These are phyloP conservation scores for Apostasia ramifera DNA, from an alignment of 106 monocot species.

Conservation along the genomic window DNA sequence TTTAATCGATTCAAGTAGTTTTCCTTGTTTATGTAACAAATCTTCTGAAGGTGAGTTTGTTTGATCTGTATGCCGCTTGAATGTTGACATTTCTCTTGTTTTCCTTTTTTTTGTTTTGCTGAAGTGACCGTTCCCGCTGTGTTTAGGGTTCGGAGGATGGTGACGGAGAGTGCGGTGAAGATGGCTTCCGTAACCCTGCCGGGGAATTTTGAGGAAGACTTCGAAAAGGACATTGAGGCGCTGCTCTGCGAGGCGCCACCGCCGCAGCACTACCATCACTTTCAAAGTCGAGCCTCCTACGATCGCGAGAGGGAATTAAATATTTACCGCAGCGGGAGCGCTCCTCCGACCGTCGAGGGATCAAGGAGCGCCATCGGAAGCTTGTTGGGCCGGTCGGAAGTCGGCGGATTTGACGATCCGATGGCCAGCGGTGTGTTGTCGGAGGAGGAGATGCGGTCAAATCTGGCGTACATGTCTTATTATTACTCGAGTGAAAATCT, in stretches of 20 bases:
- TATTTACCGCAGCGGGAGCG: constrained; percentile 60
- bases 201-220: constrained; percentile 11
- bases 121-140: neutral
- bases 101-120: neutral
- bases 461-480: constrained; percentile 53
- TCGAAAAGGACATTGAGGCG: constrained; percentile 16
- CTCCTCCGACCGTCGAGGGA: constrained; percentile 73
- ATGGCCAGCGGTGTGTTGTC: constrained; percentile 3
- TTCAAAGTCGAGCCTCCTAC: constrained; percentile 8
- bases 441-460: constrained; percentile 49
- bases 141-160: constrained; percentile 7
- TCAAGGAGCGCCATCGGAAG: constrained; percentile 34
- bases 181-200: constrained; percentile 7
- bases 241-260: constrained; percentile 15
- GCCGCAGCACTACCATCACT: constrained; percentile 16
- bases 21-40: neutral
- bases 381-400: constrained; percentile 21
- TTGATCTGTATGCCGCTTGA: neutral
- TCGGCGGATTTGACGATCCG: neutral
- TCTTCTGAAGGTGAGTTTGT: constrained; percentile 4
- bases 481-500: constrained; percentile 57
- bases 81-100: neutral
- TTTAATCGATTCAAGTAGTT: neutral
- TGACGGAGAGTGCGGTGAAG: constrained; percentile 6
- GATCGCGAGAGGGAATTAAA: constrained; percentile 33